Conservation (phyloP, 2,329 filamentous ascomycete genomes). For the Acarospora socialis region DNA sequence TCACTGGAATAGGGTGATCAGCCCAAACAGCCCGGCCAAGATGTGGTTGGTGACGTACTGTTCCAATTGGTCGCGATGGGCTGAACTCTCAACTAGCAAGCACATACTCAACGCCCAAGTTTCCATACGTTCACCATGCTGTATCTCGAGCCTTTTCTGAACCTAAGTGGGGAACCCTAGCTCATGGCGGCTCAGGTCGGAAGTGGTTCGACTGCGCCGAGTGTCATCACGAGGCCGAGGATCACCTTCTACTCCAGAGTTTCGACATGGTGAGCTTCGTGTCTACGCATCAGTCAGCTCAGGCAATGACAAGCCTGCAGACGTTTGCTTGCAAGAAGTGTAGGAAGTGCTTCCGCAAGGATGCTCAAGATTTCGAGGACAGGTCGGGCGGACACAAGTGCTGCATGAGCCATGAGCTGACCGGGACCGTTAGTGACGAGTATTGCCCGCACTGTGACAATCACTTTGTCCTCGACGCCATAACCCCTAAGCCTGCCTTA, state of each 20-base stretch:
- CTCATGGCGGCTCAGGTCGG: conserved; percentile 40
- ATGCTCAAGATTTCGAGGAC: conserved; percentile 83
- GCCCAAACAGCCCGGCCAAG: not conserved
- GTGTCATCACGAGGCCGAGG: conserved; percentile 73
- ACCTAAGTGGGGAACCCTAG: conserved; percentile 2
- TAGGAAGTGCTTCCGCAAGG: conserved; percentile 94
- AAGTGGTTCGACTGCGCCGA: conserved; percentile 99
- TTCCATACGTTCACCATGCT: conserved; percentile 87
- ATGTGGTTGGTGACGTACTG: conserved; percentile 18
- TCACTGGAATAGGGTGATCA: not conserved
- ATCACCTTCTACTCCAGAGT: conserved; percentile 59
- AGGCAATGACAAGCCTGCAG: conserved; percentile 13
- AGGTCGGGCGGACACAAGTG: conserved; percentile 28
- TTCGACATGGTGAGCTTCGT: conserved; percentile 55
- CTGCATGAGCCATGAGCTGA: conserved; percentile 1
- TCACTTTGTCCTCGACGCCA: conserved; percentile 86
- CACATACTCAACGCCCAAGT: conserved; percentile 98
- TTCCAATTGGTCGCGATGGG: not conserved
- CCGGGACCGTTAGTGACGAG: conserved; percentile 51
- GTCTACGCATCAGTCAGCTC: not conserved
- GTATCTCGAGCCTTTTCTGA: conserved; percentile 22
- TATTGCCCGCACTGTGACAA: conserved; percentile 99
- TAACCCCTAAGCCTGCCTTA: conserved; percentile 67
- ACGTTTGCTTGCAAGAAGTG: conserved; percentile 97
- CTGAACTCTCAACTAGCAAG: conserved; percentile 47